Base-by-base conservation (phyloP, 2,329 filamentous ascomycete species). In the Aspergillus ochraceus region DNA sequence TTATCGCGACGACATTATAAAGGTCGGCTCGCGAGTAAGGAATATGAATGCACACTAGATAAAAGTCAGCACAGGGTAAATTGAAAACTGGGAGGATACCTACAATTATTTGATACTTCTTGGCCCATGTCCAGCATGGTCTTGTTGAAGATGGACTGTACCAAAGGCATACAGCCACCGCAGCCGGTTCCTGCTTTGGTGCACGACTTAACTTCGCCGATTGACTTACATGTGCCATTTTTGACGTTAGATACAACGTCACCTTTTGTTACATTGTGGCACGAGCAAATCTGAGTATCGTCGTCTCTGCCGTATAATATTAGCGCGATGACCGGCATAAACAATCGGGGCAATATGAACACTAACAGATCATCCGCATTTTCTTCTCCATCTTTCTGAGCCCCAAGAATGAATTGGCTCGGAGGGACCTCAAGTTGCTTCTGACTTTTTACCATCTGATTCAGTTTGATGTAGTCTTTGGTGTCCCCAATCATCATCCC, bases 401-500 rank as follows among this genome's bases (percentile, higher is more conserved):
- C 86, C 0, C 92, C 92, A 2, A 97, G 80, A 63, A 97, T 96
- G 58, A 97, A 87, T 72, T 96, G 87, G 52, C 89, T 87, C 0
- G 92, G 92, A 0, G 91, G 86, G 0, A 91, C 80, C 14, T 96
- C 90, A 1, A 97, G 82, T 62, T 83, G 81, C 73, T 93, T 96
- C 71, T 92, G 90, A 65, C 86, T 88, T 79, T 93, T 96, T 57
- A 95, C 91, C 82, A 96, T 87, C 1, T 91, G 90, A 1, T 96
- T 90, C 22, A 97, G 79, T 74, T 94, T 96, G 77, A 96, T 85
- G 70, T 96, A 97, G 77, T 97, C 92, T 63, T 86, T 89, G 0
- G 91, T 96, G 70, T 97, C 92, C 45, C 92, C 93, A 62, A 97
- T 95, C 91, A 97, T 96, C 91, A 97, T 97, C 4, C 92, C 93